Evolutionary conservation across 1,284 basidiomycete species (phyloP).

Genomic region (Tremellales sp.): DNA sequence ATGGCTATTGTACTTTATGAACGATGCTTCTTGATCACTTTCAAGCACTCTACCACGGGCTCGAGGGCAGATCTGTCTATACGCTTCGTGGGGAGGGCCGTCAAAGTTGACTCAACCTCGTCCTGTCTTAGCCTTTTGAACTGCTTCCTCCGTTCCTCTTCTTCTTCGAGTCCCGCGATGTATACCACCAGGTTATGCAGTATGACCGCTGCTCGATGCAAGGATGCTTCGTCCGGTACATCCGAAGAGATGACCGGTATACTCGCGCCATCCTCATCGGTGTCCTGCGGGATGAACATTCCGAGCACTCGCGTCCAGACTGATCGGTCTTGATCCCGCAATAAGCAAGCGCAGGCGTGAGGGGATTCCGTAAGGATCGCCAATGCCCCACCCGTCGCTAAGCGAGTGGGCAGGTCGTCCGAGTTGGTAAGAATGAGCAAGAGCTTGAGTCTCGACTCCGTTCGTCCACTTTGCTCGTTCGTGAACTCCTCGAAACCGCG

Average conservation of each 20-base stretch:
- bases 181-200: conserved; percentile 58
- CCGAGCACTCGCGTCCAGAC: conserved; percentile 45
- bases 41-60: conserved; percentile 22
- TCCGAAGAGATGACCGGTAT: conserved; percentile 34
- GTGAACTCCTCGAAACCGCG: conserved; percentile 58
- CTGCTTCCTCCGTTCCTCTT: conserved; percentile 2
- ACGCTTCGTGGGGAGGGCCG: conserved; percentile 13
- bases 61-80: conserved; percentile 16
- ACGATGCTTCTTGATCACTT: conserved; percentile 15
- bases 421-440: conserved; percentile 79
- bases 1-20: neutral
- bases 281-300: conserved; percentile 34
- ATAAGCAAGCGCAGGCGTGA: conserved; percentile 59
- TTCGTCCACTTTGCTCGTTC: conserved; percentile 41
- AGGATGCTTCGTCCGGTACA: conserved; percentile 52
- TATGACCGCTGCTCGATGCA: conserved; percentile 71
- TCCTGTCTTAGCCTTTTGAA: conserved; percentile 12
- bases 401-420: conserved; percentile 72
- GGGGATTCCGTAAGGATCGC: conserved; percentile 66
- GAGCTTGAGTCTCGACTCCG: conserved; percentile 68
- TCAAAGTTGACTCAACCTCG: conserved; percentile 18
- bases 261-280: conserved; percentile 21
- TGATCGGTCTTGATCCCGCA: conserved; percentile 47
- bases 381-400: conserved; percentile 80
- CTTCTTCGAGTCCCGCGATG: conserved; percentile 1